Evolutionary conservation across 345 rosid genomes (phyloP), one percentile per base, ranked within the genome.

Genomic region (Microthlaspi erraticum): DNA sequence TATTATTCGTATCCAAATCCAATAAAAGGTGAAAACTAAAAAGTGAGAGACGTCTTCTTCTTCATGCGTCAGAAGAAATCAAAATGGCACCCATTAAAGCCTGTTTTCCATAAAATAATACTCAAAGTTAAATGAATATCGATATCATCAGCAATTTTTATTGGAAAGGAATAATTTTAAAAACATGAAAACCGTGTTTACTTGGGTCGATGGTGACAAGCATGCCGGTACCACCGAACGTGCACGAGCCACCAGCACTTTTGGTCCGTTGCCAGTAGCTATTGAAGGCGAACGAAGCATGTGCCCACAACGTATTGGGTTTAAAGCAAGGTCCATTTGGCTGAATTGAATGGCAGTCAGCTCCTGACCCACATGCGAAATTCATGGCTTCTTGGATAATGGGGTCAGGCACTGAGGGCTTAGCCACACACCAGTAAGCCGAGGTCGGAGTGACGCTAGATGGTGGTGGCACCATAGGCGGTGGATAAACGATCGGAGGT

Each of bases 351-450:
- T 80, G 75, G 18, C 99, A 94, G 53, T 94, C 95, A 0, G 99
- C 97, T 7, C 95, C 97, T 0, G 96, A 85, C 23, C 80, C 96
- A 67, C 97, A 94, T 1, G 99, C 96, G 46, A 86, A 94, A 79
- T 85, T 94, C 97, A 94, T 87, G 0, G 99, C 97, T 78, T 94
- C 99, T 79, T 78, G 84, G 39, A 93, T 84, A 13, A 93, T 93
- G 18, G 99, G 98, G 39, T 89, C 96, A 4, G 99, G 99, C 54
- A 93, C 99, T 0, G 99, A 69, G 1, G 97, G 96, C 78, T 93
- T 93, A 0, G 96, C 99, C 16, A 93, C 93, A 0, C 99, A 93
- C 99, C 97, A 91, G 1, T 86, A 65, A 33, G 97, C 83, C 7
- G 81, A 79, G 45, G 74, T 52, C 0, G 90, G 81, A 13, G 70